Conservation (phyloP, 2,329 filamentous ascomycete species). For the Capronia americana region DNA sequence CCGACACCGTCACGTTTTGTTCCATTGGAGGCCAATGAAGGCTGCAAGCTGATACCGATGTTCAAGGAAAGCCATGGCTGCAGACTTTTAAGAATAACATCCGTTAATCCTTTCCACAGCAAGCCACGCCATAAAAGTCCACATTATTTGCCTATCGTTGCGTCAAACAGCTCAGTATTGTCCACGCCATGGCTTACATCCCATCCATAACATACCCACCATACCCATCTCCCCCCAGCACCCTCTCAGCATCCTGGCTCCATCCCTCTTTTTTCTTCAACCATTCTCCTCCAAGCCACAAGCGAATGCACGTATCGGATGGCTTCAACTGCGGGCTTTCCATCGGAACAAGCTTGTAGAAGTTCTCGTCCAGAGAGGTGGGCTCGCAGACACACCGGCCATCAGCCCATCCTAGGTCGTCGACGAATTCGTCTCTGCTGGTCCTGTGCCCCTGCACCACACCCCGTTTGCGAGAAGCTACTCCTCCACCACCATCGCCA, state of each 20-base stretch:
- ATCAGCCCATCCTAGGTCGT: neutral
- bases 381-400: conserved; percentile 52
- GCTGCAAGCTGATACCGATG: too few species aligned
- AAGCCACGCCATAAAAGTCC: neutral
- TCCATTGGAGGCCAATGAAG: too few species aligned
- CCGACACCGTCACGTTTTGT: too few species aligned
- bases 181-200: neutral
- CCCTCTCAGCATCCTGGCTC: conserved; percentile 49
- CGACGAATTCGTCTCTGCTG: neutral
- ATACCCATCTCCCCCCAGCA: conserved; percentile 53
- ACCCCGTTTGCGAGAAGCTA: neutral
- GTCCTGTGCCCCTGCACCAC: neutral
- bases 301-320: conserved; percentile 54
- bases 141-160: neutral
- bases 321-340: conserved; percentile 58
- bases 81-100: neutral
- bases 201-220: conserved; percentile 47
- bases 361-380: conserved; percentile 54
- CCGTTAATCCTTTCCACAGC: neutral
- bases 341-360: conserved; percentile 56
- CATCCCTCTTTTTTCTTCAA: conserved; percentile 53
- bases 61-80: too few species aligned
- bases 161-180: neutral
- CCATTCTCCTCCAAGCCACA: conserved; percentile 51
- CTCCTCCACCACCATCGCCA: neutral